phyloP scores from a whole-genome alignment of 345 rosid genomes.

The Populus davidiana region DNA sequence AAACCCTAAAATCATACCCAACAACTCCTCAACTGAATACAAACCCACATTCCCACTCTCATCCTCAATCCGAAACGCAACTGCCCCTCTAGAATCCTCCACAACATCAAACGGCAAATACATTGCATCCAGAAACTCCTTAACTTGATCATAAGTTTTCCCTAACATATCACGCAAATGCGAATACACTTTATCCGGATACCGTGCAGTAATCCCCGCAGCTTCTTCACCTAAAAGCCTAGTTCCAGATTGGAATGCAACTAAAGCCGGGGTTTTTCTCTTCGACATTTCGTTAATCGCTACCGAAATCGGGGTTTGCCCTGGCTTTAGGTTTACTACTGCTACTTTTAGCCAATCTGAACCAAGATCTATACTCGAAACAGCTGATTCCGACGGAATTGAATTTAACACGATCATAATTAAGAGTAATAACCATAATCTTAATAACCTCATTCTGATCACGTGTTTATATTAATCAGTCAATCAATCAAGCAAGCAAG shows the following conservation, averaged over 20 bases:
- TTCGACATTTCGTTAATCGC: constrained; percentile 99
- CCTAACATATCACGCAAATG: constrained; percentile 82
- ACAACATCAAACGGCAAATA: constrained; percentile 67
- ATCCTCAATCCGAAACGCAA: constrained; percentile 54
- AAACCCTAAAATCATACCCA: constrained; percentile 80
- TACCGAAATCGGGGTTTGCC: constrained; percentile 84
- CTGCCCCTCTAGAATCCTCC: constrained; percentile 79
- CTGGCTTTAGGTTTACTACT: constrained; percentile 78
- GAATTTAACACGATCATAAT: not conserved
- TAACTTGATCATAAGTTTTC: constrained; percentile 67
- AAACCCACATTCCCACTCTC: constrained; percentile 21
- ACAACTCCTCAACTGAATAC: constrained; percentile 76
- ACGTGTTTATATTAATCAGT: not conserved
- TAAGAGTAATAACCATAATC: constrained; percentile 14
- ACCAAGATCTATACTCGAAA: constrained; percentile 92
- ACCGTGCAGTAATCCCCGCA: constrained; percentile 81
- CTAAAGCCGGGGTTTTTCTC: constrained; percentile 86
- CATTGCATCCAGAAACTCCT: constrained; percentile 50
- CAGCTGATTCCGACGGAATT: constrained; percentile 60
- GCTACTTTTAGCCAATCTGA: constrained; percentile 93
- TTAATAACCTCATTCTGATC: not conserved
- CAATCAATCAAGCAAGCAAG: not conserved
- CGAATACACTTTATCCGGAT: constrained; percentile 76
- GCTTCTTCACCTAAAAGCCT: constrained; percentile 94
- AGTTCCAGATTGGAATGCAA: constrained; percentile 68